Base-by-base conservation (phyloP, 2,329 filamentous ascomycete species). In the Ophiostoma sp. region DNA sequence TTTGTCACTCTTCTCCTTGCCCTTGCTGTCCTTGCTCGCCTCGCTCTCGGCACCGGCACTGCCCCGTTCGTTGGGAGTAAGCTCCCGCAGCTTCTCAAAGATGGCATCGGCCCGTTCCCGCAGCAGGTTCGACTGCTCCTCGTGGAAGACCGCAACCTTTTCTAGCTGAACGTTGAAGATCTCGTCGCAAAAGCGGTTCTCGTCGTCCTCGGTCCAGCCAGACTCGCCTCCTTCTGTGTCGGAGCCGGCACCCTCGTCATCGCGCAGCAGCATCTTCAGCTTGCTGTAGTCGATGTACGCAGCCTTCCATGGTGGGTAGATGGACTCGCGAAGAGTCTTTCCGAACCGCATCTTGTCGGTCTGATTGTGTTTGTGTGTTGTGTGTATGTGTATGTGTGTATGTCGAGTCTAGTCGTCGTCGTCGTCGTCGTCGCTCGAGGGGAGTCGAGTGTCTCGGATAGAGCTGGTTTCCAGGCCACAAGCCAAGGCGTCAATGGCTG, bases 281-380 rank as follows among this genome's bases (percentile, higher is more conserved):
- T 94, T 97, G 76, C 86, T 83, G 80, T 99, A 99, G 83, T 98
- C 94, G 78, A 99, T 92, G 83, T 99, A 98, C 77, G 96, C 87
- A 78, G 90, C 91, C 80, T 90, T 91, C 94, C 94, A 99, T 77
- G 93, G 93, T 75, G 86, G 81, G 79, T 98, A 95, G 76, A 92
- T 84, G 72, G 92, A 89, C 76, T 88, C 87, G 76, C 89, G 88
- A 72, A 99, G 86, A 68, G 93, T 97, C 82, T 89, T 92, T 73
- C 94, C 94, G 83, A 97, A 99, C 76, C 93, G 91, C 95, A 99
- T 98, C 67, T 35, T 64, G 57, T 36, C 31, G 31, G 31, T 35
- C 20, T 65, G 62, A 7, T 27, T 4, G 13, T 39, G 36, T 39
- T 39, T 39, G 36, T 48, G 44, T 11, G 15, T n/a, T 44, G 41